Evolutionary conservation across 2,329 filamentous ascomycete species (phyloP), one percentile per base, ranked within the genome.

Genomic region (Beauveria scarabaeidicola): DNA sequence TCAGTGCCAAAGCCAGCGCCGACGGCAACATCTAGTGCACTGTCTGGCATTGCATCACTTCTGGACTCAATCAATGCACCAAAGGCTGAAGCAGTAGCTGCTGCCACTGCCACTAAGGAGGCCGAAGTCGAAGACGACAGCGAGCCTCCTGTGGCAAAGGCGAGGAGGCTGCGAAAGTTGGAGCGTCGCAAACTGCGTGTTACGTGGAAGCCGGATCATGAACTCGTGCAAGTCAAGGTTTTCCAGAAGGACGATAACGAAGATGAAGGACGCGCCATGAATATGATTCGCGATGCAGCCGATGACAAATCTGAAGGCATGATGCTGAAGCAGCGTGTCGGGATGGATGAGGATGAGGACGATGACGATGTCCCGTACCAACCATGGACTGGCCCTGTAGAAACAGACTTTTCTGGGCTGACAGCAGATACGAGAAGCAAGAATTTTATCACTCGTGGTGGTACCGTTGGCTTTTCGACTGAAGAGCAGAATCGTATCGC

Each of bases 281-380:
- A 84, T 66, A 85, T 90, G 79, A 81, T 87, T 44, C 83, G 84
- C 52, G 88, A 91, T 70, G 87, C 87, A 4, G 81, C 82, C 32
- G 88, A 91, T 68, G 86, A 90, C 66, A 84, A 85, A 53, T 85
- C 84, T 5, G 89, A 90, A 67, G 87, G 89, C 52, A 85, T 88
- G 77, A 84, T 87, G 65, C 74, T 86, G 56, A 86, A 85, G 66
- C 78, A 80, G 63, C 76, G 79, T n/a, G 71, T 69, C 21, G 63
- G 69, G 50, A 74, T 78, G 8, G 77, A 77, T 29, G 75, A 78
- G 48, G 81, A 83, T 2, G 81, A 86, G 0, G 81, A 86, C 11
- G 83, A 87, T 1, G 81, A 82, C 25, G 81, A 83, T 58, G 67
- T 78, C 51, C 77, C 78, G 5, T 78, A 82, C 59, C 75, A 77